Evolutionary conservation across 805 yeast species (phyloP).

Genomic region (Sungouiozyma ichnusensis): DNA sequence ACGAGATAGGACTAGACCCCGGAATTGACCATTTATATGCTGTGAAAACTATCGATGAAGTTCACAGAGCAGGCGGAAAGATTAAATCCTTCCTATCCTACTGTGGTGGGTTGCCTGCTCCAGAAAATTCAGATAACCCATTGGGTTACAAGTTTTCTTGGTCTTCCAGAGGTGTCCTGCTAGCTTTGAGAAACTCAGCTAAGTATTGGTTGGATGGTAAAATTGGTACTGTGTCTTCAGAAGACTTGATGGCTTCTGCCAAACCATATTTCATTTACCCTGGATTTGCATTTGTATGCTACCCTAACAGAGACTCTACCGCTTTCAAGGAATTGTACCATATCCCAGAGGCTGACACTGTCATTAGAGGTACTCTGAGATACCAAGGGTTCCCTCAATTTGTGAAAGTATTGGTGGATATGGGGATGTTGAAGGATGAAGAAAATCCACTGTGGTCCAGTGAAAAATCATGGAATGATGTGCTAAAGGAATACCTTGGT

Average conservation of each 20-base stretch:
- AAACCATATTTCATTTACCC: slow-evolving; percentile 93
- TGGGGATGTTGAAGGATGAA: slow-evolving; percentile 82
- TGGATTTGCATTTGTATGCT: slow-evolving; percentile 87
- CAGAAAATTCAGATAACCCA: slow-evolving; percentile 95
- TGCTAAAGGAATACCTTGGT: slow-evolving; percentile 64
- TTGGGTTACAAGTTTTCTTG: slow-evolving; percentile 98
- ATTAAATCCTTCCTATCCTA: slow-evolving; percentile 87
- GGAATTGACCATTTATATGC: slow-evolving; percentile 98
- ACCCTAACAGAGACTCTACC: slow-evolving; percentile 98
- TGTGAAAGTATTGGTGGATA: slow-evolving; percentile 86
- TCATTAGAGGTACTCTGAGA: slow-evolving; percentile 93
- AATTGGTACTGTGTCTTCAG: slow-evolving; percentile 68
- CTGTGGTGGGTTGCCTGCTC: slow-evolving; percentile 99
- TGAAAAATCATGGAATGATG: slow-evolving; percentile 78
- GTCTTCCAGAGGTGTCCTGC: slow-evolving; percentile 96
- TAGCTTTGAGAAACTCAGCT: slow-evolving; percentile 92
- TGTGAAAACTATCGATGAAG: slow-evolving; percentile 95
- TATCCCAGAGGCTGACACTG: slow-evolving; percentile 96
- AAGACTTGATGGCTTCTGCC: slow-evolving; percentile 90
- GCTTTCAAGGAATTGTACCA: slow-evolving; percentile 81
- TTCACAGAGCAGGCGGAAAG: slow-evolving; percentile 83
- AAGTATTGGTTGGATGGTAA: slow-evolving; percentile 81
- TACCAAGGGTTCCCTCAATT: slow-evolving; percentile 99
- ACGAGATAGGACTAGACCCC: slow-evolving; percentile 97
- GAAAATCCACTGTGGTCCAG: slow-evolving; percentile 47